These are phyloP conservation scores for Dactylonectria macrodidyma DNA, from an alignment of 2,329 filamentous ascomycete genomes.

Conservation along the genomic window DNA sequence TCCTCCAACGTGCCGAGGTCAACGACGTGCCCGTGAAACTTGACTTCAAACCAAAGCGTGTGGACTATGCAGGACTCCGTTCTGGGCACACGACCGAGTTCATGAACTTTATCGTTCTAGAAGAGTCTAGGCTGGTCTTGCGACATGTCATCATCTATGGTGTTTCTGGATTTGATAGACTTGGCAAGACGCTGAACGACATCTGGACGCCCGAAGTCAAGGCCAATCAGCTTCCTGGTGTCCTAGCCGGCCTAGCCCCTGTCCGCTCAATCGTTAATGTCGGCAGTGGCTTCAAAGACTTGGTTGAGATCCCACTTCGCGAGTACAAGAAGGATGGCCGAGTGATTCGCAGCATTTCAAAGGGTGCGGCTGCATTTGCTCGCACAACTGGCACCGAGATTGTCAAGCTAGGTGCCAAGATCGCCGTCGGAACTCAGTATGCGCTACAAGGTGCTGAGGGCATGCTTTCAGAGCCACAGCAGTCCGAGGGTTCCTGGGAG, in stretches of 20 bases:
- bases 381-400: conserved; percentile 94
- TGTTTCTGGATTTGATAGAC: conserved; percentile 88
- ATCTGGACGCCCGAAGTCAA: conserved; percentile 97
- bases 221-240: conserved; percentile 87
- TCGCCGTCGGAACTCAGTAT: conserved; percentile 96
- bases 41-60: conserved; percentile 98
- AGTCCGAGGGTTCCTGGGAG: conserved; percentile 63
- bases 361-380: conserved; percentile 90
- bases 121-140: conserved; percentile 88
- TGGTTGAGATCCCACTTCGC: conserved; percentile 89
- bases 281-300: conserved; percentile 86
- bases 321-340: conserved; percentile 97
- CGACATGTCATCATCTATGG: conserved; percentile 95
- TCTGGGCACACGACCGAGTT: conserved; percentile 97
- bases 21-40: conserved; percentile 85
- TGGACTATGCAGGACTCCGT: conserved; percentile 92
- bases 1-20: conserved; percentile 91
- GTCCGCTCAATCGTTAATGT: conserved; percentile 94
- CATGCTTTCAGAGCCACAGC: conserved; percentile 70
- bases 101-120: conserved; percentile 97
- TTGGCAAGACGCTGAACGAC: conserved; percentile 92
- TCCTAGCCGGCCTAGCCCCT: conserved; percentile 90
- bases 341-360: conserved; percentile 91
- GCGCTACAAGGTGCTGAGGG: conserved; percentile 90
- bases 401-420: conserved; percentile 93